Evolutionary conservation across 352 stramenopile species (phyloP).

Genomic region (Pythium scleroteichum): DNA sequence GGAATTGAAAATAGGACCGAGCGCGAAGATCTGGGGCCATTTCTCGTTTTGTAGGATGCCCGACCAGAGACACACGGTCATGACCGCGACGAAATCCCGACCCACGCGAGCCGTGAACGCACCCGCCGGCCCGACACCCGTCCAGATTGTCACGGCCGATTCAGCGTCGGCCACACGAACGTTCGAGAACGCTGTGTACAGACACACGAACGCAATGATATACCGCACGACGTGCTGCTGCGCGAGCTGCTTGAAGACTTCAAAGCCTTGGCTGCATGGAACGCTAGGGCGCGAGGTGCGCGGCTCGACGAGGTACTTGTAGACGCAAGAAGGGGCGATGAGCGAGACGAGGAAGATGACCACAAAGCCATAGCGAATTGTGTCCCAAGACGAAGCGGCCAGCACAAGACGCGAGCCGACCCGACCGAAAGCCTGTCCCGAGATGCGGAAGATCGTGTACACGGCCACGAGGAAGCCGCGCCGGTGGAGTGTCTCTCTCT

Average conservation of each 20-base stretch:
- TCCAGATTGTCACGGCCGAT: neutral
- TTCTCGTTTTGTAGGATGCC: constrained; percentile 1
- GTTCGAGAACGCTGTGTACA: constrained; percentile 7
- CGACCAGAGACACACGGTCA: constrained; percentile 6
- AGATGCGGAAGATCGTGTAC: constrained; percentile 39
- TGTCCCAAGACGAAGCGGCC: neutral
- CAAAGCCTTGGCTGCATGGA: neutral
- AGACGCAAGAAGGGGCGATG: constrained; percentile 10
- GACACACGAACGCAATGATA: constrained; percentile 12
- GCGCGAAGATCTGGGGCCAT: constrained; percentile 8
- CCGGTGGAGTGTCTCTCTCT: constrained; percentile 35
- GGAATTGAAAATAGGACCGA: constrained; percentile 9
- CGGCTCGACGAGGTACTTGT: constrained; percentile 6
- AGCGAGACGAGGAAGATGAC: constrained; percentile 3
- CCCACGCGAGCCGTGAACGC: neutral
- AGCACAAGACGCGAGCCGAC: neutral
- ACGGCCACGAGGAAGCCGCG: constrained; percentile 32
- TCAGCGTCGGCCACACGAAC: constrained; percentile 5
- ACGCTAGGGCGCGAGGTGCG: neutral
- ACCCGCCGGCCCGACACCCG: neutral
- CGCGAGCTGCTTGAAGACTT: constrained; percentile 3
- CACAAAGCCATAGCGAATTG: constrained; percentile 9
- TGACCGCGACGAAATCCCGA: constrained; percentile 5
- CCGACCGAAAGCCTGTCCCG: constrained; percentile 1
- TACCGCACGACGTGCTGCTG: constrained; percentile 14